Conservation (phyloP, 352 stramenopile species). For the Phytophthora aleatoria region DNA sequence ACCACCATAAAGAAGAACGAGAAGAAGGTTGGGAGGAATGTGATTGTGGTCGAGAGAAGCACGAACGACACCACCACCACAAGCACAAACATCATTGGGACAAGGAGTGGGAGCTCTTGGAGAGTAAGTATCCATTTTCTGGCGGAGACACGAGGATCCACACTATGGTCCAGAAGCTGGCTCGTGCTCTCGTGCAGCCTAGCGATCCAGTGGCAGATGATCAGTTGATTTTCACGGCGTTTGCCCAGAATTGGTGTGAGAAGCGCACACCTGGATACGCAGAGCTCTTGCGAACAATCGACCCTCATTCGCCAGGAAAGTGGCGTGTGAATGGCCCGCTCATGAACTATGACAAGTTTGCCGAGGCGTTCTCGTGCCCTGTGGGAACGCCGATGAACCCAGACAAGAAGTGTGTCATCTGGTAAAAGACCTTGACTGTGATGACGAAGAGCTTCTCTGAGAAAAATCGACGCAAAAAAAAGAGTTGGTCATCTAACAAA, state of each 20-base stretch:
- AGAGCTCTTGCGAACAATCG: constrained; percentile 53
- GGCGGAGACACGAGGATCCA: constrained; percentile 24
- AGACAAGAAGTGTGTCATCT: constrained; percentile 66
- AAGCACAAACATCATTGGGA: constrained; percentile 20
- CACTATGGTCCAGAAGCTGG: constrained; percentile 31
- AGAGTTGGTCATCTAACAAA: too few species aligned
- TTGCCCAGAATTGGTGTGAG: constrained; percentile 71
- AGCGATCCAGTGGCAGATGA: constrained; percentile 38
- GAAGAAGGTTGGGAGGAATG: constrained; percentile 18
- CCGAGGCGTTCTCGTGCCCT: constrained; percentile 65
- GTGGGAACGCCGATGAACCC: constrained; percentile 72
- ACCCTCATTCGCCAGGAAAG: constrained; percentile 64
- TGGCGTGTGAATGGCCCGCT: constrained; percentile 71
- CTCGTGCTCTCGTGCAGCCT: constrained; percentile 34
- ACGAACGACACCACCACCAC: constrained; percentile 11
- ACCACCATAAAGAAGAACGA: constrained; percentile 11
- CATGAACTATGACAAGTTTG: constrained; percentile 74
- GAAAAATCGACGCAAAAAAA: too few species aligned
- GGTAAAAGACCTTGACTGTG: constrained; percentile 37
- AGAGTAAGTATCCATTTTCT: constrained; percentile 34
- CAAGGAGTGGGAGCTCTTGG: constrained; percentile 14
- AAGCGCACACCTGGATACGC: constrained; percentile 50
- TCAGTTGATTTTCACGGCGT: constrained; percentile 72
- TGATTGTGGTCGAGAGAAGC: constrained; percentile 13
- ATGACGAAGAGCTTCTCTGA: too few species aligned